Evolutionary conservation across 106 monocot genomes (phyloP).

Genomic region (Phalaenopsis aphrodite): DNA sequence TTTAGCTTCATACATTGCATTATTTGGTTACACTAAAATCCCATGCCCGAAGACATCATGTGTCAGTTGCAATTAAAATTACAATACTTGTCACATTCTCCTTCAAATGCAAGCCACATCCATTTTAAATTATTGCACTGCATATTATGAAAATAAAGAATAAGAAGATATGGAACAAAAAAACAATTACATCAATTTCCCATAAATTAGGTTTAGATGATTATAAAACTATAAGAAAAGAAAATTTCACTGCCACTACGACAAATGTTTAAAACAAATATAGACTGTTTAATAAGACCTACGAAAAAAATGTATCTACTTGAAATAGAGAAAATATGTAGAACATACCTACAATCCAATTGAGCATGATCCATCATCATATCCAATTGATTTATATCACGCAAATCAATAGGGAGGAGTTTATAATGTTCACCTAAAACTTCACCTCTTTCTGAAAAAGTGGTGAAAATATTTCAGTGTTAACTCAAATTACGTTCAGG

Average conservation of each 20-base stretch:
- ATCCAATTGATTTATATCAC: conserved; percentile 60
- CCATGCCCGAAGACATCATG: not conserved
- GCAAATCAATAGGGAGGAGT: conserved; percentile 78
- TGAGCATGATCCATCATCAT: conserved; percentile 39
- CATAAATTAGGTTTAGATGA: not conserved
- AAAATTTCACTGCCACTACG: not conserved
- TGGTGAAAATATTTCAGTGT: not conserved
- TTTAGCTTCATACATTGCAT: not conserved
- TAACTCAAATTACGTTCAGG: not conserved
- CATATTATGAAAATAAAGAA: not conserved
- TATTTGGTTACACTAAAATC: not conserved
- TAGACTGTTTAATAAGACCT: not conserved
- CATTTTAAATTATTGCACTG: not conserved
- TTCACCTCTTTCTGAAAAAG: conserved; percentile 79
- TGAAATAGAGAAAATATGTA: not conserved
- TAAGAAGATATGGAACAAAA: not conserved
- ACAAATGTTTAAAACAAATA: not conserved
- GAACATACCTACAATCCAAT: conserved; percentile 65
- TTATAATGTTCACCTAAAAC: conserved; percentile 70
- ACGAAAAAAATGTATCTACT: not conserved
- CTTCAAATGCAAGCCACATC: not conserved
- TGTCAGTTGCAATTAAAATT: not conserved
- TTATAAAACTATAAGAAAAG: not conserved
- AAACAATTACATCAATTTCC: not conserved
- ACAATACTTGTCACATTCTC: not conserved